These are phyloP conservation scores for Glycyrrhiza uralensis DNA, from an alignment of 306 rosid species.

Conservation along the genomic window DNA sequence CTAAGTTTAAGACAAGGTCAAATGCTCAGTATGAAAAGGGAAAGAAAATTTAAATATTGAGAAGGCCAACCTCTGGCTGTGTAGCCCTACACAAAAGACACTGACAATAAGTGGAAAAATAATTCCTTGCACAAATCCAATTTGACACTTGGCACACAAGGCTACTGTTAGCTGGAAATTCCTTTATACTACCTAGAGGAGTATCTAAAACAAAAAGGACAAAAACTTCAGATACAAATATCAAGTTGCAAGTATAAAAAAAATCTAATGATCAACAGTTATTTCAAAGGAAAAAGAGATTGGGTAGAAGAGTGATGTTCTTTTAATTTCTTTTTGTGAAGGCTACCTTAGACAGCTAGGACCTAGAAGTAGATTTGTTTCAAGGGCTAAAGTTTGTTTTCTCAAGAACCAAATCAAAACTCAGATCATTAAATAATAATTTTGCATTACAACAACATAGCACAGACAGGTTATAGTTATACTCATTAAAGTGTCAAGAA, in stretches of 20 bases:
- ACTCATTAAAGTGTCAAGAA: background rate
- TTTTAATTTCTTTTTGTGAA: background rate
- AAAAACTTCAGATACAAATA: conserved; percentile 1
- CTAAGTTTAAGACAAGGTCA: background rate
- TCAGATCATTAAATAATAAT: conserved; percentile 2
- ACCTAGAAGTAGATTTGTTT: background rate
- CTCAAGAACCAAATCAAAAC: conserved; percentile 18
- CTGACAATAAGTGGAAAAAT: background rate
- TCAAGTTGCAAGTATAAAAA: background rate
- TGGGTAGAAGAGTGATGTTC: background rate
- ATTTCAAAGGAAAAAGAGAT: background rate
- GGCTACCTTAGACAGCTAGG: background rate
- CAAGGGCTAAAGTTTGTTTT: background rate
- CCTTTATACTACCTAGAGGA: background rate
- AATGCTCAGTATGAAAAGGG: background rate
- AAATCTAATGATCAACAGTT: background rate
- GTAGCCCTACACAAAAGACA: conserved; percentile 9
- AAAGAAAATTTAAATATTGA: background rate
- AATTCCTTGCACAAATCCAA: conserved; percentile 1
- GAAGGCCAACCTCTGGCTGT: conserved; percentile 13
- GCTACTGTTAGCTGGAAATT: background rate
- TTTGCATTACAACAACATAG: conserved; percentile 8
- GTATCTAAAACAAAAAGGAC: background rate
- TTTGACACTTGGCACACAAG: conserved; percentile 9
- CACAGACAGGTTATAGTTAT: background rate